phyloP scores from a whole-genome alignment of 1,139 yeast genomes.

The Debaryomyces sp. region DNA sequence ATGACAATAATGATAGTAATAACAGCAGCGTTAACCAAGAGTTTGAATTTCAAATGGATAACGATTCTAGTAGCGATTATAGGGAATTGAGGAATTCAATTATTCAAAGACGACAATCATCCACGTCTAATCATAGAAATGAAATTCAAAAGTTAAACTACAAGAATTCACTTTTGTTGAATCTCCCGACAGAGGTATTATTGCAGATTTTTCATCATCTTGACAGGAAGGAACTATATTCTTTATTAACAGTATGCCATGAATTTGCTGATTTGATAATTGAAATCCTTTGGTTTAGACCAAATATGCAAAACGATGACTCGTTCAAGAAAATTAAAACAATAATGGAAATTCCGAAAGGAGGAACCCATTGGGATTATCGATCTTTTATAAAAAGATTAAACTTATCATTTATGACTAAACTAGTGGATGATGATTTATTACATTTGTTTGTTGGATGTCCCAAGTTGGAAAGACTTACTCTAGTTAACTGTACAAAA shows the following conservation, averaged over 20 bases:
- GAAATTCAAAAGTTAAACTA: conserved; percentile 27
- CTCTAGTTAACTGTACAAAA: conserved; percentile 77
- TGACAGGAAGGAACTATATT: conserved; percentile 66
- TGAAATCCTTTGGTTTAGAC: conserved; percentile 88
- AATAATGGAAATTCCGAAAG: conserved; percentile 55
- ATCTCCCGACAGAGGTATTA: conserved; percentile 81
- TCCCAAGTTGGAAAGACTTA: conserved; percentile 77
- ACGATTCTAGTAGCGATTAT: conserved; percentile 38
- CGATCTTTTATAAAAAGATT: conserved; percentile 75
- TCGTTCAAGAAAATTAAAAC: conserved; percentile 54
- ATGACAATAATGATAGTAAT: background rate
- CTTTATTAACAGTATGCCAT: conserved; percentile 74
- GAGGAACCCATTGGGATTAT: conserved; percentile 68
- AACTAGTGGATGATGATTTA: conserved; percentile 64
- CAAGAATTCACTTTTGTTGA: conserved; percentile 50
- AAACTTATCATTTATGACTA: conserved; percentile 77
- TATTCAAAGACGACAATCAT: conserved; percentile 30
- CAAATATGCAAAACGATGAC: conserved; percentile 63
- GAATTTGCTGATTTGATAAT: conserved; percentile 81
- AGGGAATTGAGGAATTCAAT: conserved; percentile 40
- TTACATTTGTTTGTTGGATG: conserved; percentile 63
- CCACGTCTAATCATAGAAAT: conserved; percentile 18
- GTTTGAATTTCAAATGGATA: conserved; percentile 34
- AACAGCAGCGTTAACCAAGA: conserved; percentile 11
- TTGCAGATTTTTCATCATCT: conserved; percentile 70